A percentile compares a stretch with the other conserved stretches of the same genome.
These are phyloP conservation scores for Tricholoma sp. DNA, from an alignment of 768 basidiomycete species.

Conservation along the genomic window DNA sequence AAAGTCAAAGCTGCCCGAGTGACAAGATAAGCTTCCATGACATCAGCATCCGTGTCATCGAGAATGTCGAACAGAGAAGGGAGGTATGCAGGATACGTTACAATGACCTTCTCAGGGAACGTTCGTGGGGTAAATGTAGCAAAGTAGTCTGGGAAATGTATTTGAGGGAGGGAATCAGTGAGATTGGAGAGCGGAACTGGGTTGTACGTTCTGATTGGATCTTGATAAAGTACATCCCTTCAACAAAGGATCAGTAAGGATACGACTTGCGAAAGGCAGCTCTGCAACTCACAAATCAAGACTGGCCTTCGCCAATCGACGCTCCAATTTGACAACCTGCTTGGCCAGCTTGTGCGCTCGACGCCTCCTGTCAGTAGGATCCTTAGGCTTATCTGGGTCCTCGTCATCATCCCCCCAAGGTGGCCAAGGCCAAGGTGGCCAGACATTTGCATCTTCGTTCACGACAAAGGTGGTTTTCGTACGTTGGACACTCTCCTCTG, in stretches of 20 bases:
- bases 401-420: conserved; percentile 73
- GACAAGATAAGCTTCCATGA: conserved; percentile 85
- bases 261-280: not conserved
- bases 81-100: conserved; percentile 80
- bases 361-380: conserved; percentile 46
- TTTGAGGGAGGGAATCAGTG: conserved; percentile 61
- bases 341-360: conserved; percentile 61
- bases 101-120: conserved; percentile 71
- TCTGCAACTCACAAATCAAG: conserved; percentile 61
- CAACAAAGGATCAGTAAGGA: not conserved
- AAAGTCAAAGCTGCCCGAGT: conserved; percentile 66
- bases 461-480: conserved; percentile 16
- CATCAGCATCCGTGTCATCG: conserved; percentile 56
- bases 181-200: conserved; percentile 69
- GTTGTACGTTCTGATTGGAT: conserved; percentile 89
- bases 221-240: conserved; percentile 66
- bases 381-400: conserved; percentile 37
- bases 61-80: conserved; percentile 65
- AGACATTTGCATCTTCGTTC: conserved; percentile 42
- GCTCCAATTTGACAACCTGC: conserved; percentile 74
- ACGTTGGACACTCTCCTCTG: conserved; percentile 30
- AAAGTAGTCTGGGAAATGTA: conserved; percentile 84
- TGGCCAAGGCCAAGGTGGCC: conserved; percentile 85
- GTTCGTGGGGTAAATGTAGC: conserved; percentile 75
- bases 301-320: conserved; percentile 68